phyloP scores from a whole-genome alignment of 352 stramenopile genomes.

The Achlya hypogyna region DNA sequence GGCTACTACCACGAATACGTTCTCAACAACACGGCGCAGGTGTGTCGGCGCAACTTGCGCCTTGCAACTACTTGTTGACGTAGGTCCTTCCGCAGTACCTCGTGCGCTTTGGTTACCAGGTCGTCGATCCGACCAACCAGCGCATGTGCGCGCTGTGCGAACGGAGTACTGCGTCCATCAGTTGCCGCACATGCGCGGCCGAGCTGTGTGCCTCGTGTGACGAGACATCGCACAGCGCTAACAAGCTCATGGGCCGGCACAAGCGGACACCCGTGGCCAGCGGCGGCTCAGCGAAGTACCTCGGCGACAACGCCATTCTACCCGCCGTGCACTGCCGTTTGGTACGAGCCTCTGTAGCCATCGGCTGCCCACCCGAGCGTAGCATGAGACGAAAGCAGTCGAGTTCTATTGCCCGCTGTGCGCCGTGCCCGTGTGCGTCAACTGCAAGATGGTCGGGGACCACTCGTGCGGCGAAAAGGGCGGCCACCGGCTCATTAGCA shows the following conservation, averaged over 20 bases:
- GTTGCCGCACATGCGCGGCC: constrained; percentile 55
- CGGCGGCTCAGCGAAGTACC: neutral
- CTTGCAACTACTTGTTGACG: neutral
- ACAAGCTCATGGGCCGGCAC: constrained; percentile 70
- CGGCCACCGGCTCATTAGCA: constrained; percentile 45
- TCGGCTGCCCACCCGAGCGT: neutral
- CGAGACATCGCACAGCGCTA: constrained; percentile 62
- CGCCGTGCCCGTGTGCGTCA: constrained; percentile 50
- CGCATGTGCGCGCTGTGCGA: constrained; percentile 53
- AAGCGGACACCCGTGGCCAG: constrained; percentile 32
- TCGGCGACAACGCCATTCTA: neutral
- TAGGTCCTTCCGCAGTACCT: constrained; percentile 63
- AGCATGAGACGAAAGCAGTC: constrained; percentile 45
- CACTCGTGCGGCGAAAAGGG: constrained; percentile 74
- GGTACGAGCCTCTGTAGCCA: neutral
- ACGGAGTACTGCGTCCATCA: constrained; percentile 34
- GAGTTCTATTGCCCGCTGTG: constrained; percentile 74
- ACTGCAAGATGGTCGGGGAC: constrained; percentile 76
- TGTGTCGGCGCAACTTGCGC: neutral
- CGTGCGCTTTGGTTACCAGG: constrained; percentile 47
- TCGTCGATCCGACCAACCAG: constrained; percentile 22
- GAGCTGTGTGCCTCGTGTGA: constrained; percentile 60
- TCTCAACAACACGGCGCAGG: constrained; percentile 37
- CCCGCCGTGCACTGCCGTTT: constrained; percentile 17
- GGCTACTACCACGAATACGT: constrained; percentile 72